Conservation (phyloP, 495 filamentous ascomycete genomes). For the Cercophora sp. region DNA sequence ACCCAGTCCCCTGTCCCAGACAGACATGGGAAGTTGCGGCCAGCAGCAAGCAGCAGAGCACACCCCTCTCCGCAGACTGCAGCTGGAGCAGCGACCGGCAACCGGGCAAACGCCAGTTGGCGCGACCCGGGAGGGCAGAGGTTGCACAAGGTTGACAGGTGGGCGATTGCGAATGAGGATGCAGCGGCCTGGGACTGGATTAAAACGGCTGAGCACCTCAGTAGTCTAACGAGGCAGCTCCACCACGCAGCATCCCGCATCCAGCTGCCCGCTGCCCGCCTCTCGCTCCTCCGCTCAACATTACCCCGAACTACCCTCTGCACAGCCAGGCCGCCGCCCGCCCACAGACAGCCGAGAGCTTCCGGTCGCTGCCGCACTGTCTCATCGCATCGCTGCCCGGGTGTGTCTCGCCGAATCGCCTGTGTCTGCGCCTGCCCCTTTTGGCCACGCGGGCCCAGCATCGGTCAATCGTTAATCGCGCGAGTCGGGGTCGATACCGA, state of each 20-base stretch:
- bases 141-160: not conserved
- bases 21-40: not conserved
- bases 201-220: conserved; percentile 19
- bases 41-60: not conserved
- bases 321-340: too few species aligned
- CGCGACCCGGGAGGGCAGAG: too few species aligned
- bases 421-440: conserved; percentile 1
- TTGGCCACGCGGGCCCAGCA: not conserved
- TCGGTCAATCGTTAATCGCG: not conserved
- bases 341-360: too few species aligned
- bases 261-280: conserved; percentile 8
- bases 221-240: too few species aligned
- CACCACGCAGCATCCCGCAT: too few species aligned
- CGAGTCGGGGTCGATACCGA: not conserved
- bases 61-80: too few species aligned
- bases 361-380: too few species aligned
- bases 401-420: not conserved
- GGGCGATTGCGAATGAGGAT: too few species aligned
- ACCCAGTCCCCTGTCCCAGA: not conserved
- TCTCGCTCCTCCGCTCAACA: conserved; percentile 39
- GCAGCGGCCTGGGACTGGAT: not conserved
- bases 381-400: not conserved
- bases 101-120: not conserved
- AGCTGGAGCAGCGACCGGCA: not conserved
- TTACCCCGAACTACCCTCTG: conserved; percentile 38